Conservation (phyloP, 2,329 filamentous ascomycete genomes). For the Arthrobotrys iridis region DNA sequence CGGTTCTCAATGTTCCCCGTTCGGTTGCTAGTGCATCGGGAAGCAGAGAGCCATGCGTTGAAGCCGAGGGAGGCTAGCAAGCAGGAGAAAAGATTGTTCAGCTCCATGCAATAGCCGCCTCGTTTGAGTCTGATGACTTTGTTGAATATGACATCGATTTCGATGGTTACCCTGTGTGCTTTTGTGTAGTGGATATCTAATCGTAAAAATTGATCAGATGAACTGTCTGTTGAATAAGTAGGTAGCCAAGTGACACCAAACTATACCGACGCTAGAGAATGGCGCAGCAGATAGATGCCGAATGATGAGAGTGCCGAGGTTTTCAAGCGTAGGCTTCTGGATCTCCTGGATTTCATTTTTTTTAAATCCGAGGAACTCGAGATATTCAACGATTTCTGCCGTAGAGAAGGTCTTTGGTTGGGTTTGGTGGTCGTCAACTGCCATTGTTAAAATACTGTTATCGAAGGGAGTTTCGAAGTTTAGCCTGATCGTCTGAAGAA, state of each 20-base stretch:
- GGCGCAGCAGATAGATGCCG: slow-evolving; percentile 27
- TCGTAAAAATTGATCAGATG: too few relatives aligned
- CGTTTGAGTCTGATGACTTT: slow-evolving; percentile 37
- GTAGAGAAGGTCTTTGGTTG: slow-evolving; percentile 6
- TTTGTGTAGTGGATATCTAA: slow-evolving; percentile 49
- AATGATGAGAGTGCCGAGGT: slow-evolving; percentile 25
- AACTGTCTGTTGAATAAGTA: not conserved
- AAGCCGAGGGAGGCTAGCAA: slow-evolving; percentile 33
- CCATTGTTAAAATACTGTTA: slow-evolving; percentile 1
- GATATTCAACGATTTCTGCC: slow-evolving; percentile 30
- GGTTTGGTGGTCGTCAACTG: not conserved
- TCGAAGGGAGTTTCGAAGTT: not conserved
- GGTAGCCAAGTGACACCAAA: not conserved
- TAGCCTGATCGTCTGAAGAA: too few relatives aligned
- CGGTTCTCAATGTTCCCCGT: slow-evolving; percentile 3
- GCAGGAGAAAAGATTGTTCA: slow-evolving; percentile 41
- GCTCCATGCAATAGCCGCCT: slow-evolving; percentile 46
- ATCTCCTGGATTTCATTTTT: slow-evolving; percentile 17
- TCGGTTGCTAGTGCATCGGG: slow-evolving; percentile 17
- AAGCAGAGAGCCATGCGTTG: slow-evolving; percentile 25
- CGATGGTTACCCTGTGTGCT: slow-evolving; percentile 12
- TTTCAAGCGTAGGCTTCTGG: slow-evolving; percentile 19
- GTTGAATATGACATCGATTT: slow-evolving; percentile 27
- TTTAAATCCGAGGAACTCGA: slow-evolving; percentile 30
- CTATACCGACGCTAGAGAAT: slow-evolving; percentile 34